A percentile compares a stretch with the other conserved stretches of the same genome.
Evolutionary conservation across 2,329 filamentous ascomycete genomes (phyloP).

Genomic region (Biscogniauxia mediterranea): DNA sequence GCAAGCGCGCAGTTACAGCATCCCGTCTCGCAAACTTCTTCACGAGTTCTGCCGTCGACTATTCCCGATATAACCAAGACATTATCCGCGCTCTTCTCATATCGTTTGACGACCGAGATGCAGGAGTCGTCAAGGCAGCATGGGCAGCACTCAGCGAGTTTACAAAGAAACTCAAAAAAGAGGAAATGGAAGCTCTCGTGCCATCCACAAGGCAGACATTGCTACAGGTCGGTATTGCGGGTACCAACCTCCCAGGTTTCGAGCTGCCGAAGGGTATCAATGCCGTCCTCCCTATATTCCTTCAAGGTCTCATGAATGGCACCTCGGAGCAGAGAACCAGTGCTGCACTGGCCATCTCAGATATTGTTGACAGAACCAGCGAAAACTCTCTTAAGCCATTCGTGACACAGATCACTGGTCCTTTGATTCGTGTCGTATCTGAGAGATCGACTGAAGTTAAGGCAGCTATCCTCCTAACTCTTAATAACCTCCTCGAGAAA

Average conservation of each 20-base stretch:
- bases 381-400: constrained; percentile 87
- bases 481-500: constrained; percentile 95
- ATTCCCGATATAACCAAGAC: constrained; percentile 93
- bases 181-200: constrained; percentile 95
- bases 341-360: constrained; percentile 88
- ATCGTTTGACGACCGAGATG: constrained; percentile 85
- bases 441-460: constrained; percentile 96
- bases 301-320: constrained; percentile 97
- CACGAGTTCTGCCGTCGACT: constrained; percentile 74
- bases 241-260: constrained; percentile 83
- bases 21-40: constrained; percentile 87
- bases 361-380: constrained; percentile 90
- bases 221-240: constrained; percentile 83
- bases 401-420: constrained; percentile 95
- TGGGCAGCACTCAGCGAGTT: constrained; percentile 86
- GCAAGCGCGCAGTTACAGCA: constrained; percentile 74
- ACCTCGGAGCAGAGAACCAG: constrained; percentile 88
- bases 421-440: constrained; percentile 94
- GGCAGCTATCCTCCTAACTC: constrained; percentile 85
- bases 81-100: constrained; percentile 87
- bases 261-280: constrained; percentile 94
- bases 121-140: constrained; percentile 80
- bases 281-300: constrained; percentile 91
- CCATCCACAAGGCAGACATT: constrained; percentile 82
- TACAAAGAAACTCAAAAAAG: constrained; percentile 87